A percentile compares a stretch with the other conserved stretches of the same genome.
phyloP scores from a whole-genome alignment of 352 stramenopile genomes.

The Pythium grandisporangium region DNA sequence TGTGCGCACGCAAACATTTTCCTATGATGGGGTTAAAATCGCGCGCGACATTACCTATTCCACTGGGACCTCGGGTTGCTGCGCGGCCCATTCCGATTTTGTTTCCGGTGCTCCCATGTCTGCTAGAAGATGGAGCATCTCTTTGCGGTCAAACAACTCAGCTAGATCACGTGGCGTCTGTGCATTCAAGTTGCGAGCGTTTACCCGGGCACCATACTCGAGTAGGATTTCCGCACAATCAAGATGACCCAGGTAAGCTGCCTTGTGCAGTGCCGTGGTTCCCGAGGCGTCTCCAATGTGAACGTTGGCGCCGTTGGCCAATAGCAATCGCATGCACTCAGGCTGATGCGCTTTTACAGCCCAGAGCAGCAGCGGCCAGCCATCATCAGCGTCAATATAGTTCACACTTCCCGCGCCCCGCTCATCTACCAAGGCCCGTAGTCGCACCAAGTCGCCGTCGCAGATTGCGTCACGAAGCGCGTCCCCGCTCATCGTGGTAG shows the following conservation, averaged over 20 bases:
- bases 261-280: slow-evolving; percentile 39
- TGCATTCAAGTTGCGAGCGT: slow-evolving; percentile 15
- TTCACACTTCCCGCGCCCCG: slow-evolving; percentile 20
- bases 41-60: too few relatives aligned
- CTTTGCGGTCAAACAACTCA: slow-evolving; percentile 29
- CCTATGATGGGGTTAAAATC: too few relatives aligned
- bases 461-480: slow-evolving; percentile 31
- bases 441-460: slow-evolving; percentile 13
- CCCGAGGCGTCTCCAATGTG: slow-evolving; percentile 22
- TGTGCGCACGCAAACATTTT: too few relatives aligned
- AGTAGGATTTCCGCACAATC: slow-evolving; percentile 22
- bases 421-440: slow-evolving; percentile 13
- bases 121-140: slow-evolving; percentile 16
- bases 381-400: slow-evolving; percentile 28
- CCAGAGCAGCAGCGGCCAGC: slow-evolving; percentile 29
- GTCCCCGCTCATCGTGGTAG: slow-evolving; percentile 20
- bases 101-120: background rate
- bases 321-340: slow-evolving; percentile 16
- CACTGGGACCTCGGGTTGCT: background rate
- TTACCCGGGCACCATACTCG: slow-evolving; percentile 14
- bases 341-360: slow-evolving; percentile 26
- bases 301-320: slow-evolving; percentile 21
- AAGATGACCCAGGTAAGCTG: slow-evolving; percentile 25
- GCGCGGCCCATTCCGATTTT: too few relatives aligned
- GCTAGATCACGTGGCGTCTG: slow-evolving; percentile 27